A percentile compares a stretch with the other conserved stretches of the same genome.
Conservation (phyloP, 306 rosid species). For the Cicer chorassanicum region DNA sequence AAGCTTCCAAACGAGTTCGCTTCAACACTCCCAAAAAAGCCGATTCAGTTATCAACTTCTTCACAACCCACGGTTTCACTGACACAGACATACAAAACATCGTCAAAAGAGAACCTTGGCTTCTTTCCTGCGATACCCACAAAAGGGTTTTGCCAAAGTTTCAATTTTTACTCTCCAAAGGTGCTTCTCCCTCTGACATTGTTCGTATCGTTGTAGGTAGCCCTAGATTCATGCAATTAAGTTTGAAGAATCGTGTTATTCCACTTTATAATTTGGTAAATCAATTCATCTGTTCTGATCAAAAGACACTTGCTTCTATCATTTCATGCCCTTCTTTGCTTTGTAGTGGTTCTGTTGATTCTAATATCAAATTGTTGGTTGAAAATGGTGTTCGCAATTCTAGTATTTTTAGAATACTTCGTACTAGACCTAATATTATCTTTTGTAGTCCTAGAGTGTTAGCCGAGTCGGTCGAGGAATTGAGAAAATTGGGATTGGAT, state of each 20-base stretch:
- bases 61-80: slow-evolving; percentile 10
- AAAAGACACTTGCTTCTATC: not conserved
- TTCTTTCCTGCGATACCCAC: slow-evolving; percentile 5
- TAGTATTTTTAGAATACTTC: not conserved
- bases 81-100: not conserved
- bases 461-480: not conserved
- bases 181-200: slow-evolving; percentile 40
- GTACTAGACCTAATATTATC: not conserved
- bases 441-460: not conserved
- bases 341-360: not conserved
- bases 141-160: slow-evolving; percentile 40
- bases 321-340: not conserved
- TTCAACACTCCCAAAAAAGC: not conserved
- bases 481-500: slow-evolving; percentile 57
- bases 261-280: slow-evolving; percentile 14
- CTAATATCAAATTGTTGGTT: slow-evolving; percentile 8
- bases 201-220: not conserved
- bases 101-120: not conserved
- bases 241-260: slow-evolving; percentile 29
- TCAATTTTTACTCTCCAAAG: slow-evolving; percentile 43
- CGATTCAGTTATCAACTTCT: slow-evolving; percentile 5
- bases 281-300: not conserved
- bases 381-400: slow-evolving; percentile 2
- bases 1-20: slow-evolving; percentile 30
- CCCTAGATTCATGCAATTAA: not conserved